A percentile compares a stretch with the other conserved stretches of the same genome.
Evolutionary conservation across 108 stramenopile genomes (phyloP).

Genomic region (Nitzschia putrida): DNA sequence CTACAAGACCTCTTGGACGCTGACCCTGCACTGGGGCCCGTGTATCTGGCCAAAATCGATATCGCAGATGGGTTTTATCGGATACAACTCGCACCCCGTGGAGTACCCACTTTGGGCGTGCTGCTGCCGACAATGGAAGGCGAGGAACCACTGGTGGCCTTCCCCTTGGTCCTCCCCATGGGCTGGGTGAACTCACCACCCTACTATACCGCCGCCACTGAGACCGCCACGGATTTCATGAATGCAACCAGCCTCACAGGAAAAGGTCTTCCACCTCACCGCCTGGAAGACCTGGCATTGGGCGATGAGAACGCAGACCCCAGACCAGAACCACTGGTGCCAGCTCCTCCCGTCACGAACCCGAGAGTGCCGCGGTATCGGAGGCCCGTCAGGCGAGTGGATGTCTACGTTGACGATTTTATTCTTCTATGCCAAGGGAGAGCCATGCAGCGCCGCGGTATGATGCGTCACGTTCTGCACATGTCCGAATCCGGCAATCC

Average conservation of each 20-base stretch:
- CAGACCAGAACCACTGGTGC: background rate
- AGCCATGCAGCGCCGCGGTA: background rate
- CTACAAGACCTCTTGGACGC: constrained; percentile 17
- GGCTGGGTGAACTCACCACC: too few relatives aligned
- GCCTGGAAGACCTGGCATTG: constrained; percentile 19
- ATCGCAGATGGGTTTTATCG: constrained; percentile 46
- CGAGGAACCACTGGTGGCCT: constrained; percentile 24
- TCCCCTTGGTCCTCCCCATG: constrained; percentile 49
- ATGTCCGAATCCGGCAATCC: constrained; percentile 15
- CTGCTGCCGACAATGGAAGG: constrained; percentile 21
- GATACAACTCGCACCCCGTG: constrained; percentile 11
- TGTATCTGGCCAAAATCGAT: constrained; percentile 25
- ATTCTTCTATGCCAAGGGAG: constrained; percentile 32
- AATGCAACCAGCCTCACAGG: constrained; percentile 1
- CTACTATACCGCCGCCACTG: constrained; percentile 45
- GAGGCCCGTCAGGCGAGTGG: constrained; percentile 24
- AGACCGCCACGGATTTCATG: constrained; percentile 29
- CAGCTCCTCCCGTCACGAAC: background rate
- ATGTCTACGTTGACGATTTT: constrained; percentile 55
- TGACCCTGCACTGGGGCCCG: constrained; percentile 14
- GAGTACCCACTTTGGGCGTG: constrained; percentile 35
- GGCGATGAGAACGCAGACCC: background rate
- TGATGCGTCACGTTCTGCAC: constrained; percentile 26
- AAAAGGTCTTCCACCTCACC: constrained; percentile 10
- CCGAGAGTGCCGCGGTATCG: background rate